Conservation (phyloP, 2,329 filamentous ascomycete genomes). For the Xylariales sp. region DNA sequence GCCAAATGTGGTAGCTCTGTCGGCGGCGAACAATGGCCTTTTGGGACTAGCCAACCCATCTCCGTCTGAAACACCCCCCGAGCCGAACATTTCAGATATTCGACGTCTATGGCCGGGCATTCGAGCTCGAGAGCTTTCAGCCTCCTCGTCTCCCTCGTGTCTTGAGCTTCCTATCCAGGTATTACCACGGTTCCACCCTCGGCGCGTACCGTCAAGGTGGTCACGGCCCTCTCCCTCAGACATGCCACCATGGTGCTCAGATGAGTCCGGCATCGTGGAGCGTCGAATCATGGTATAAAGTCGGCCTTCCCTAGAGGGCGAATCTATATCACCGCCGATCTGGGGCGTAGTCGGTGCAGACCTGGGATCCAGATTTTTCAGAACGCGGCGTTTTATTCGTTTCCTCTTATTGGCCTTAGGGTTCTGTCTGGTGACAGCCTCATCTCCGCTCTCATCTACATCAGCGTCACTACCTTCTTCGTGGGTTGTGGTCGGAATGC, state of each 20-base stretch:
- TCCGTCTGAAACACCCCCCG: slow-evolving; percentile 60
- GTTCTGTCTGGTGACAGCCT: slow-evolving; percentile 46
- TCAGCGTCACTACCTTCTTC: slow-evolving; percentile 68
- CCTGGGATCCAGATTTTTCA: slow-evolving; percentile 47
- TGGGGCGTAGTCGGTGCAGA: slow-evolving; percentile 65
- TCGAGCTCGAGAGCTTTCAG: slow-evolving; percentile 47
- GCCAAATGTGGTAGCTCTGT: slow-evolving; percentile 67
- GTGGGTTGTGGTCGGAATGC: slow-evolving; percentile 49
- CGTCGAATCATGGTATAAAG: slow-evolving; percentile 57
- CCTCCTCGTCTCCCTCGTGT: slow-evolving; percentile 45
- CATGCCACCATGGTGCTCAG: slow-evolving; percentile 56
- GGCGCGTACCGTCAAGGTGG: slow-evolving; percentile 46
- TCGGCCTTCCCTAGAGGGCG: slow-evolving; percentile 36
- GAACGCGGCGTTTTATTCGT: slow-evolving; percentile 53
- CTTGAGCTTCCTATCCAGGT: slow-evolving; percentile 52
- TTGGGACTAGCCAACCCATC: slow-evolving; percentile 50
- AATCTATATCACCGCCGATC: slow-evolving; percentile 35
- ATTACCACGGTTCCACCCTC: slow-evolving; percentile 54
- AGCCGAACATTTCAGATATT: slow-evolving; percentile 58
- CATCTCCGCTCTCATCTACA: slow-evolving; percentile 81
- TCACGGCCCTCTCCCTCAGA: slow-evolving; percentile 74
- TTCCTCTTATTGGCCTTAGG: slow-evolving; percentile 58
- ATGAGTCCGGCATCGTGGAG: slow-evolving; percentile 59
- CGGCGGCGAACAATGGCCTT: slow-evolving; percentile 55
- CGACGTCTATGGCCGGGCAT: slow-evolving; percentile 61